Percentiles rank a stretch among this genome's conserved stretches.
Conservation (phyloP, 2,329 filamentous ascomycete genomes). For the Calonectria ilicicola region DNA sequence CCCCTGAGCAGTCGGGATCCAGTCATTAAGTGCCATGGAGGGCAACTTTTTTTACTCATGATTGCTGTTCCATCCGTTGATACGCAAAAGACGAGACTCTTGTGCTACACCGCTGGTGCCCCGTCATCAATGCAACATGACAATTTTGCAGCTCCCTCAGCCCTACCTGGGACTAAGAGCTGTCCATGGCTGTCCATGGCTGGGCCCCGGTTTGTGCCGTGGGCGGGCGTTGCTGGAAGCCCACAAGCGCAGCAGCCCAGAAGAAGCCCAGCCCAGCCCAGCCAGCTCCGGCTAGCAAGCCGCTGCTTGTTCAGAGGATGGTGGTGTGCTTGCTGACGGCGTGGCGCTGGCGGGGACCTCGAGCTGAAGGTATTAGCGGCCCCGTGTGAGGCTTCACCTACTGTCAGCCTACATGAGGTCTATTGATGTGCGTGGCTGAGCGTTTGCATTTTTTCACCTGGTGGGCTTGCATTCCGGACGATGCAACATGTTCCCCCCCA, state of each 20-base stretch:
- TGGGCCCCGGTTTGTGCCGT: conserved; percentile 1
- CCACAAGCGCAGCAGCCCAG: background rate
- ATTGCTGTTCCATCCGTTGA: background rate
- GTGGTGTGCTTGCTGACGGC: background rate
- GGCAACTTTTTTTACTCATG: background rate
- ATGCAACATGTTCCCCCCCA: background rate
- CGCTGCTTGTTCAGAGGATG: background rate
- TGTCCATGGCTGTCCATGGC: background rate
- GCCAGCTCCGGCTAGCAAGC: background rate
- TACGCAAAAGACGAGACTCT: conserved; percentile 9
- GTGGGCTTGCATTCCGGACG: conserved; percentile 7
- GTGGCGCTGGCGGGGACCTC: conserved; percentile 19
- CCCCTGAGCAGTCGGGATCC: background rate
- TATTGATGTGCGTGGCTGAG: conserved; percentile 20
- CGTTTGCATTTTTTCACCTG: conserved; percentile 1
- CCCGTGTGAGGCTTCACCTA: conserved; percentile 11
- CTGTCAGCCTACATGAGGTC: conserved; percentile 24
- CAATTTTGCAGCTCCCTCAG: conserved; percentile 7
- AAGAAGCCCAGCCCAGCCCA: too few species aligned
- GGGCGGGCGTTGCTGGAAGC: conserved; percentile 6
- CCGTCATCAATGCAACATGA: conserved; percentile 14
- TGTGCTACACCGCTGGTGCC: conserved; percentile 10
- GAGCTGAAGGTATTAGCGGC: conserved; percentile 23
- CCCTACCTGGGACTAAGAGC: conserved; percentile 1
- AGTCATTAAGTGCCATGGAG: conserved; percentile 5